These are phyloP conservation scores for Colletotrichum lini DNA, from an alignment of 2,329 filamentous ascomycete species.

Conservation along the genomic window DNA sequence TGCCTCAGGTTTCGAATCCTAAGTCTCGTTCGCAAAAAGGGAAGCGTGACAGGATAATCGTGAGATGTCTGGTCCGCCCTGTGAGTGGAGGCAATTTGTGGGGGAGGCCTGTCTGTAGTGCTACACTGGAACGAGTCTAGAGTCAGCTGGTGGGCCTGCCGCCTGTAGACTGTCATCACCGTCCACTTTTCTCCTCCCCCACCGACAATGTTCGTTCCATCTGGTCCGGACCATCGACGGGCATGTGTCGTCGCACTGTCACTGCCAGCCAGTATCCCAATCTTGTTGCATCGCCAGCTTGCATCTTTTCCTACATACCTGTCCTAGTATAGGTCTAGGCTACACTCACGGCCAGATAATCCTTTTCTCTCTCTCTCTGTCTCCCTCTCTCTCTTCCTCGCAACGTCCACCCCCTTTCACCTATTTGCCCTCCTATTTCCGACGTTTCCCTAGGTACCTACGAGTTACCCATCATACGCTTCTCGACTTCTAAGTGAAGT, in stretches of 20 bases:
- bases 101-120: background rate
- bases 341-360: background rate
- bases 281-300: background rate
- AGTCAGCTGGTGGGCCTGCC: slow-evolving; percentile 9
- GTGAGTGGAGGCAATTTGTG: slow-evolving; percentile 3
- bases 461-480: background rate
- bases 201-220: slow-evolving; percentile 1
- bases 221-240: background rate
- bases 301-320: background rate
- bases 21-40: background rate
- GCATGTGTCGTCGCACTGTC: background rate
- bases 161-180: slow-evolving; percentile 37
- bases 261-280: slow-evolving; percentile 2
- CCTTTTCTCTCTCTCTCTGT: background rate
- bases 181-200: slow-evolving; percentile 2
- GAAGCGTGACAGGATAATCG: background rate
- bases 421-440: background rate
- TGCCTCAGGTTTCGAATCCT: background rate
- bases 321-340: background rate
- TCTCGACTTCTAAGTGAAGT: background rate
- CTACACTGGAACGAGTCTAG: background rate
- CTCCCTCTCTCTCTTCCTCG: background rate
- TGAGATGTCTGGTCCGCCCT: background rate
- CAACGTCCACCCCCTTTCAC: background rate
- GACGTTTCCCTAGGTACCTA: background rate